Conservation (phyloP, 805 yeast species). For the Groenewaldozyma salmanticensis region DNA sequence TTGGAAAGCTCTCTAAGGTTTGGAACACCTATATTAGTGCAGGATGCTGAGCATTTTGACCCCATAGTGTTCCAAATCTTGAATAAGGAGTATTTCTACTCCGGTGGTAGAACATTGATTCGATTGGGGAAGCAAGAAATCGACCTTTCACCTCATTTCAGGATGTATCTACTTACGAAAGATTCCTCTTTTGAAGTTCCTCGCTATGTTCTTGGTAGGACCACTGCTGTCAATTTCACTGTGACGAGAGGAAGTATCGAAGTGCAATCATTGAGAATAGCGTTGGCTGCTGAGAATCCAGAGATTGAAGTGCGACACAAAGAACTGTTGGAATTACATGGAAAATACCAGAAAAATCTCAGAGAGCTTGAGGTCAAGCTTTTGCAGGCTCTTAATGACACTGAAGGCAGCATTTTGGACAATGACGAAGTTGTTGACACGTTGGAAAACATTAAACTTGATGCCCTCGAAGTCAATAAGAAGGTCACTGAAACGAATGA, state of each 20-base stretch:
- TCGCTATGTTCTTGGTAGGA: slow-evolving; percentile 51
- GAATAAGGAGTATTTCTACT: slow-evolving; percentile 45
- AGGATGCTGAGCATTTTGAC: slow-evolving; percentile 74
- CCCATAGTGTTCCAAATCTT: slow-evolving; percentile 61
- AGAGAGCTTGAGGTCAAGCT: slow-evolving; percentile 49
- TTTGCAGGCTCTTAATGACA: slow-evolving; percentile 44
- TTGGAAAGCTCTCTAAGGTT: slow-evolving; percentile 75
- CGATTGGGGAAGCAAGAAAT: slow-evolving; percentile 52
- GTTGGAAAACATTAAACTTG: slow-evolving; percentile 55
- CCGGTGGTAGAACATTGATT: slow-evolving; percentile 64
- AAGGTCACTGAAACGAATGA: slow-evolving; percentile 46
- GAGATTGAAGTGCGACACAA: slow-evolving; percentile 52
- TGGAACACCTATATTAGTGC: slow-evolving; percentile 65
- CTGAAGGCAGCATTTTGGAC: slow-evolving; percentile 58
- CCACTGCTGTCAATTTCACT: slow-evolving; percentile 58
- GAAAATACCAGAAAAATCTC: slow-evolving; percentile 49
- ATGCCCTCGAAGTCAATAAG: slow-evolving; percentile 42
- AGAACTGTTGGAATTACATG: slow-evolving; percentile 44
- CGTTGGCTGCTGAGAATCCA: slow-evolving; percentile 50
- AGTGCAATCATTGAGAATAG: slow-evolving; percentile 47
- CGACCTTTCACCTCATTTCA: slow-evolving; percentile 59
- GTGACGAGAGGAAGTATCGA: slow-evolving; percentile 61
- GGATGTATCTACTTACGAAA: slow-evolving; percentile 48
- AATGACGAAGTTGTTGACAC: slow-evolving; percentile 49
- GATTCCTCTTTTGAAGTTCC: slow-evolving; percentile 42